Base-by-base conservation (phyloP, 345 rosid genomes). In the Syzygium aromaticum region DNA sequence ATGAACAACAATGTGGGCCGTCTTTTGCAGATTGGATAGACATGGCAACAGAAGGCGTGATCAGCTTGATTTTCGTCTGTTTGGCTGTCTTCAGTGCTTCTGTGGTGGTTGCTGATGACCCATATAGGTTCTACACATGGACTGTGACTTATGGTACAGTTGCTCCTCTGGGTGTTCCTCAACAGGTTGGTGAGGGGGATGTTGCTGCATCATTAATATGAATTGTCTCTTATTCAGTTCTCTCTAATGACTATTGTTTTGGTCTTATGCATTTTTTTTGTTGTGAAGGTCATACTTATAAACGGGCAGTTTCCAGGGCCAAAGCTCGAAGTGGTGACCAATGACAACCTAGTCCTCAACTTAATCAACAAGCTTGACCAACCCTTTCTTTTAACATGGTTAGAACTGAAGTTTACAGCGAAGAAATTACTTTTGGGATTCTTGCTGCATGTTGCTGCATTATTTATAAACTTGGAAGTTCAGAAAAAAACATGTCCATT, bases 271-370 rank as follows among this genome's bases (percentile, higher is more conserved):
- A 5, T 8, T 0, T 53, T 22, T 30, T 84, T 84, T 38, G 40
- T 22, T 78, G 84, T 54, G 86, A 73, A 97, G 99, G 99, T 94
- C 84, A 97, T 97, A n/a, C 98, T 95, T 73, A 95, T 97, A 93
- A 97, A 97, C 92, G 96, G 95, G 73, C 98, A 97, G 89, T 95
- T 97, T 87, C 99, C 99, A 86, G 98, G 99, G 86, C 99, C 99
- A 16, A 93, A 86, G 84, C 96, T 97, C 88, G 98, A 97, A n/a
- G 97, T 95, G 86, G 95, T 95, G 87, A 97, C 98, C 38, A 97
- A 97, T 87, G 95, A 95, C 91, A 95, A 97, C 91, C 91, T 97
- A 80, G 86, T 97, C 52, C 95, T 97, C 77, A 95, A 97, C 85
- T 95, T 97, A 91, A 89, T 95, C 85, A 97, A 97, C 91, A 97